Conservation (phyloP, 2,329 filamentous ascomycete species). For the Colletotrichum echinochloae region DNA sequence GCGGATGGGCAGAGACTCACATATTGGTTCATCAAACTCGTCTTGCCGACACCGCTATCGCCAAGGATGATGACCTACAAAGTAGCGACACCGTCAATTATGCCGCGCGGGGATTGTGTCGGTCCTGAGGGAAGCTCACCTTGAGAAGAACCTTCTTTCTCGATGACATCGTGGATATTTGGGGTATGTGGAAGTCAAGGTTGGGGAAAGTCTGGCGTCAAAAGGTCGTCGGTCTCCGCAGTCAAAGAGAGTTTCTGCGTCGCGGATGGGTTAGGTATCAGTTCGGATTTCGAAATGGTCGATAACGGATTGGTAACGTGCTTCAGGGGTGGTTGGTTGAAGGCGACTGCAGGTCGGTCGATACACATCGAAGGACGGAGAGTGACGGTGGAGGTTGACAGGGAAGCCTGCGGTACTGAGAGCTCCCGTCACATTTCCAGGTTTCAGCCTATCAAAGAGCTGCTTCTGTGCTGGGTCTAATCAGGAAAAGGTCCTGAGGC, state of each 20-base stretch:
- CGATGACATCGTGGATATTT: conserved; percentile 72
- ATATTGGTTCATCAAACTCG: conserved; percentile 99
- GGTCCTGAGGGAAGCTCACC: conserved; percentile 61
- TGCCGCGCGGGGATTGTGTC: conserved; percentile 12
- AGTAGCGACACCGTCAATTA: conserved; percentile 24
- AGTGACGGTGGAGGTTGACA: conserved; percentile 40
- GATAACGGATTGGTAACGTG: conserved; percentile 36
- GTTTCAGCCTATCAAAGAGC: conserved; percentile 41
- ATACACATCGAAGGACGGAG: conserved; percentile 35
- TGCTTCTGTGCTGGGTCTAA: conserved; percentile 31
- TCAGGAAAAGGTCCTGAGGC: conserved; percentile 28
- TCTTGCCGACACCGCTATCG: conserved; percentile 99
- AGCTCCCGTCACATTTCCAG: conserved; percentile 39
- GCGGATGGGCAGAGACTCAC: conserved; percentile 66
- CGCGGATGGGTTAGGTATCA: conserved; percentile 28
- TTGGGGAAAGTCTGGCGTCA: conserved; percentile 13
- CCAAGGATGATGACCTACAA: conserved; percentile 96
- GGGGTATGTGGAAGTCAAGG: neutral
- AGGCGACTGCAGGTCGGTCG: conserved; percentile 39
- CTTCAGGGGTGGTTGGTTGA: conserved; percentile 41
- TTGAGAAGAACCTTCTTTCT: conserved; percentile 93
- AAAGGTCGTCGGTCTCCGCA: conserved; percentile 20
- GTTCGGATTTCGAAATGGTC: conserved; percentile 28
- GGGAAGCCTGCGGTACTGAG: conserved; percentile 41
- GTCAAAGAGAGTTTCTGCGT: conserved; percentile 18